Percentiles rank a stretch among this genome's conserved stretches.
phyloP scores from a whole-genome alignment of 352 stramenopile species.

The Globisporangium orthogonon region DNA sequence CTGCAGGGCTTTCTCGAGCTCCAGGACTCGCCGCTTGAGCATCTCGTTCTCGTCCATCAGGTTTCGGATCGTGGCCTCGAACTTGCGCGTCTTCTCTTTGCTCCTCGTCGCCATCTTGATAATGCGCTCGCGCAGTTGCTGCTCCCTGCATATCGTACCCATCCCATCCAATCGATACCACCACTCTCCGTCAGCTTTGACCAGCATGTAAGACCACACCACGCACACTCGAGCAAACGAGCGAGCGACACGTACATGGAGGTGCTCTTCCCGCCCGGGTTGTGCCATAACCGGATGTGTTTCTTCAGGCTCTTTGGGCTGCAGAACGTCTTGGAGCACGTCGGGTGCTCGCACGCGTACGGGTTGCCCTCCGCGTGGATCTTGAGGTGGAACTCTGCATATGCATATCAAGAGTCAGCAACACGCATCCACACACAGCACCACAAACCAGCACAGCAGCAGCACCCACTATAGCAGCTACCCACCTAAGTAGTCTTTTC shows the following conservation, averaged over 20 bases:
- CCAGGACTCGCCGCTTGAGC: constrained; percentile 57
- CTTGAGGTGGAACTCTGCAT: constrained; percentile 73
- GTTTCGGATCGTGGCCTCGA: constrained; percentile 67
- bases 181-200: neutral
- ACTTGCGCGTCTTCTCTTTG: constrained; percentile 81
- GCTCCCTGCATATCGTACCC: constrained; percentile 26
- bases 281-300: constrained; percentile 78
- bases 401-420: neutral
- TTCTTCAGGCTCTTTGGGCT: constrained; percentile 84
- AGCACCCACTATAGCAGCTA: neutral
- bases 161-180: neutral
- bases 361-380: constrained; percentile 77
- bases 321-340: constrained; percentile 80
- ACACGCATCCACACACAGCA: too few species aligned
- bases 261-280: constrained; percentile 73
- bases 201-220: neutral
- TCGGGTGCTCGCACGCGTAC: constrained; percentile 75
- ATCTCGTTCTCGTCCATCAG: constrained; percentile 76
- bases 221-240: neutral
- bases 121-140: constrained; percentile 77
- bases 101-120: constrained; percentile 82
- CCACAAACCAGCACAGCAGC: neutral
- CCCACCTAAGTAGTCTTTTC: constrained; percentile 72
- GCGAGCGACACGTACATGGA: constrained; percentile 37
- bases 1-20: constrained; percentile 32